Evolutionary conservation across 2,329 filamentous ascomycete species (phyloP).

Genomic region (Amauroascus verrucosus): DNA sequence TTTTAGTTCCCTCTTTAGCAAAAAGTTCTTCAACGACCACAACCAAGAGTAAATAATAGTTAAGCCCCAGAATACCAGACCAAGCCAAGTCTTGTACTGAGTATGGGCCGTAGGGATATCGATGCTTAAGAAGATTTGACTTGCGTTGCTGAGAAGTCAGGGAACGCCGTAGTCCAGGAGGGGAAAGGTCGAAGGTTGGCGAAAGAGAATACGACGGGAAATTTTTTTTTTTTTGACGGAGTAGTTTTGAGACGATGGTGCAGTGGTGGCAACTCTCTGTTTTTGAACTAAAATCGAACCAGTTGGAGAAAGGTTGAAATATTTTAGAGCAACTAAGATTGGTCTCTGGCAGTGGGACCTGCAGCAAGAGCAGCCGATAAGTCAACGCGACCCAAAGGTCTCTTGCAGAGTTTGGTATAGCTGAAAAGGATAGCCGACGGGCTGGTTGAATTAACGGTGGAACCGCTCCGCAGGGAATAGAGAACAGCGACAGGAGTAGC

Average conservation of each 20-base stretch:
- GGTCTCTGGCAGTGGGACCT: slow-evolving; percentile 11
- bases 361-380: slow-evolving; percentile 7
- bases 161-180: slow-evolving; percentile 8
- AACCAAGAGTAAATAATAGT: slow-evolving; percentile 1
- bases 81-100: slow-evolving; percentile 4
- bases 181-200: slow-evolving; percentile 5
- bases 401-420: slow-evolving; percentile 10
- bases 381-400: slow-evolving; percentile 6
- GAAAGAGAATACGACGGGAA: slow-evolving; percentile 1
- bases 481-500: slow-evolving; percentile 5
- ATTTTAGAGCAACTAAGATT: slow-evolving; percentile 5
- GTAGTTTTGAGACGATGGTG: slow-evolving; percentile 10
- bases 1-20: slow-evolving; percentile 3
- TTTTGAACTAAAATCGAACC: slow-evolving; percentile 13
- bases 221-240: slow-evolving; percentile 1
- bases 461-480: slow-evolving; percentile 12
- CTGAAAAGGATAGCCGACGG: slow-evolving; percentile 8
- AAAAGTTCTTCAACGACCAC: neutral
- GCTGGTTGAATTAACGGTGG: slow-evolving; percentile 10
- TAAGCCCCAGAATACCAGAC: slow-evolving; percentile 3
- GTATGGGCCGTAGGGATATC: slow-evolving; percentile 2
- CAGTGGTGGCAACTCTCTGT: slow-evolving; percentile 11
- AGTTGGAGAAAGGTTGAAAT: slow-evolving; percentile 2
- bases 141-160: neutral
- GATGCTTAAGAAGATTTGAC: slow-evolving; percentile 3